Evolutionary conservation across 2,329 filamentous ascomycete species (phyloP).

Genomic region (Pestalotiopsis sp.): DNA sequence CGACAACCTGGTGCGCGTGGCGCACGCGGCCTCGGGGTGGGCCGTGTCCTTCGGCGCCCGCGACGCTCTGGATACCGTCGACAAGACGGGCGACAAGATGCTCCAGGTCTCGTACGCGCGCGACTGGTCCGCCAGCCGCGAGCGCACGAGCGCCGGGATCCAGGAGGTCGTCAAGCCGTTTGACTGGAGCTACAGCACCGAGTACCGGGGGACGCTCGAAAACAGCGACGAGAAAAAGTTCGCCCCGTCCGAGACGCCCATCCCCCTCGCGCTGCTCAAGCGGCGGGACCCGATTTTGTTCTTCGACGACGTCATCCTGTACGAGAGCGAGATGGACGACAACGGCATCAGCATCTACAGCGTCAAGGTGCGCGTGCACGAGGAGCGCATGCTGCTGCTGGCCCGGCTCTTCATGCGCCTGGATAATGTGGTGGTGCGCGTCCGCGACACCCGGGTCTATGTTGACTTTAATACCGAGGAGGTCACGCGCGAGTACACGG

Average conservation of each 20-base stretch:
- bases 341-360: conserved; percentile 92
- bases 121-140: conserved; percentile 73
- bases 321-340: conserved; percentile 96
- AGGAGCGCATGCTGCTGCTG: conserved; percentile 81
- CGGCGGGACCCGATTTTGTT: conserved; percentile 93
- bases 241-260: conserved; percentile 45
- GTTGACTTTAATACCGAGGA: conserved; percentile 81
- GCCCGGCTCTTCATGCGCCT: conserved; percentile 89
- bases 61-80: conserved; percentile 86
- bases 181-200: conserved; percentile 96
- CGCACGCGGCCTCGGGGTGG: conserved; percentile 78
- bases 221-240: conserved; percentile 15
- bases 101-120: conserved; percentile 91
- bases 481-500: conserved; percentile 87
- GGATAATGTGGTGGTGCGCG: conserved; percentile 84
- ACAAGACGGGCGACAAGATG: conserved; percentile 91
- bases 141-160: conserved; percentile 83
- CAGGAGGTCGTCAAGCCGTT: conserved; percentile 94
- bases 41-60: conserved; percentile 79
- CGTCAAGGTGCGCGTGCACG: conserved; percentile 93
- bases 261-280: conserved; percentile 85
- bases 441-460: conserved; percentile 90
- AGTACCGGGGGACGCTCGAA: conserved; percentile 73
- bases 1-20: conserved; percentile 81
- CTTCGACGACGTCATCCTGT: conserved; percentile 94